Percentiles rank a stretch among this genome's conserved stretches.
Evolutionary conservation across 176 grass and related monocot genomes (phyloP).

Genomic region (Musa troglodytarum): DNA sequence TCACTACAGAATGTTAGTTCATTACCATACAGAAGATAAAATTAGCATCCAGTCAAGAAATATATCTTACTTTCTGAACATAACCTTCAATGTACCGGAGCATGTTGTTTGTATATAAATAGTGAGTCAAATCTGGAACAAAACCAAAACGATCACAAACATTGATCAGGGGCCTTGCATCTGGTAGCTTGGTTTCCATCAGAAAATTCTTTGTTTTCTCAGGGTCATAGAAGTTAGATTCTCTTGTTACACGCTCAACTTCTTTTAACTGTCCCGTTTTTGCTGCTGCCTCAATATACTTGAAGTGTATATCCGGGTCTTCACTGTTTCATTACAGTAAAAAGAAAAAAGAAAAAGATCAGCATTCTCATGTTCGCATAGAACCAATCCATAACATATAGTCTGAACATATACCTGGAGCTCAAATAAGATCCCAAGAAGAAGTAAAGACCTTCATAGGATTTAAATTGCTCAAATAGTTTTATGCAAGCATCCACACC

Average conservation of each 20-base stretch:
- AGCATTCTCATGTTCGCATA: constrained; percentile 2
- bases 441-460: constrained; percentile 96
- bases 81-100: constrained; percentile 96
- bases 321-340: constrained; percentile 41
- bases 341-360: constrained; percentile 27
- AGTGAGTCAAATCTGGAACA: constrained; percentile 93
- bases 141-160: constrained; percentile 95
- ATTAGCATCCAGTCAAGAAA: neutral
- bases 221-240: constrained; percentile 93
- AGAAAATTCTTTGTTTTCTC: constrained; percentile 98
- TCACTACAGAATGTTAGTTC: neutral
- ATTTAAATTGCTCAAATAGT: constrained; percentile 98
- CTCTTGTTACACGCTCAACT: constrained; percentile 97
- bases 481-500: constrained; percentile 82
- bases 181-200: constrained; percentile 97
- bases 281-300: constrained; percentile 97
- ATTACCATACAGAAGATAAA: neutral
- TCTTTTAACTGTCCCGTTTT: constrained; percentile 97
- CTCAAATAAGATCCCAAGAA: constrained; percentile 97
- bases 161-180: constrained; percentile 91
- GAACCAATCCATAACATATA: neutral
- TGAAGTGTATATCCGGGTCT: constrained; percentile 93
- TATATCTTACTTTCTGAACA: constrained; percentile 77
- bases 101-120: constrained; percentile 92
- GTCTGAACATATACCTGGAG: constrained; percentile 56